phyloP scores from a whole-genome alignment of 1,284 basidiomycete genomes.

The Hypsizygus ulmarius region DNA sequence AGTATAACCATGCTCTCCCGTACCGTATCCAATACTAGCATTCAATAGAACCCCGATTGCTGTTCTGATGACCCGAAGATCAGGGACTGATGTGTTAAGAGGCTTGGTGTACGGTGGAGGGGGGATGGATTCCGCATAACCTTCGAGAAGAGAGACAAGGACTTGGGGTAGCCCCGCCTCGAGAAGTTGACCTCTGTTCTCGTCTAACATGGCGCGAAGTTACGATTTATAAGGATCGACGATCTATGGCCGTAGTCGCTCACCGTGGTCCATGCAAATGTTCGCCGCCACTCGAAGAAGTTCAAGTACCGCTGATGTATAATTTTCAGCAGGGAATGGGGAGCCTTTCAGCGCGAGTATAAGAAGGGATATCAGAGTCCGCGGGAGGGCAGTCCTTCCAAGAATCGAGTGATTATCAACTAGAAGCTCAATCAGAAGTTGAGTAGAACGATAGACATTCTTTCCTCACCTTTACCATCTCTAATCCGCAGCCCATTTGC shows the following conservation, averaged over 20 bases:
- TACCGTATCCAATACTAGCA: conserved; percentile 75
- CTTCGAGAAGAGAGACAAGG: conserved; percentile 63
- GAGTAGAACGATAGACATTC: conserved; percentile 5
- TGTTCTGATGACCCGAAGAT: conserved; percentile 74
- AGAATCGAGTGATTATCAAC: conserved; percentile 71
- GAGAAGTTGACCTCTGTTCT: conserved; percentile 66
- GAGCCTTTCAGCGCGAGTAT: conserved; percentile 50
- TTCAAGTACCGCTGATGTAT: conserved; percentile 55
- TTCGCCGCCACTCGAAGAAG: conserved; percentile 75
- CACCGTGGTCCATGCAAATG: conserved; percentile 78
- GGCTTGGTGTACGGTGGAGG: conserved; percentile 39
- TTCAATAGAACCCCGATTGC: conserved; percentile 81
- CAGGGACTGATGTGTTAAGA: conserved; percentile 50
- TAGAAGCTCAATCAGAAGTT: conserved; percentile 28
- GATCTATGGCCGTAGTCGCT: conserved; percentile 18
- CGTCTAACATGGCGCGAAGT: conserved; percentile 34
- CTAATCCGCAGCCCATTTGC: conserved; percentile 61
- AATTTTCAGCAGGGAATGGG: conserved; percentile 41
- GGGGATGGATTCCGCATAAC: conserved; percentile 58
- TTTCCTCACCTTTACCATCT: conserved; percentile 43
- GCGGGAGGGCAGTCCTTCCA: conserved; percentile 61
- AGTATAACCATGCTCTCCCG: conserved; percentile 17
- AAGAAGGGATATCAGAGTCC: conserved; percentile 59
- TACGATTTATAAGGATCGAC: not conserved
- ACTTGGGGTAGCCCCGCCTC: conserved; percentile 68